Evolutionary conservation across 331 rosid species (phyloP).

Genomic region (Stylosanthes scabra): DNA sequence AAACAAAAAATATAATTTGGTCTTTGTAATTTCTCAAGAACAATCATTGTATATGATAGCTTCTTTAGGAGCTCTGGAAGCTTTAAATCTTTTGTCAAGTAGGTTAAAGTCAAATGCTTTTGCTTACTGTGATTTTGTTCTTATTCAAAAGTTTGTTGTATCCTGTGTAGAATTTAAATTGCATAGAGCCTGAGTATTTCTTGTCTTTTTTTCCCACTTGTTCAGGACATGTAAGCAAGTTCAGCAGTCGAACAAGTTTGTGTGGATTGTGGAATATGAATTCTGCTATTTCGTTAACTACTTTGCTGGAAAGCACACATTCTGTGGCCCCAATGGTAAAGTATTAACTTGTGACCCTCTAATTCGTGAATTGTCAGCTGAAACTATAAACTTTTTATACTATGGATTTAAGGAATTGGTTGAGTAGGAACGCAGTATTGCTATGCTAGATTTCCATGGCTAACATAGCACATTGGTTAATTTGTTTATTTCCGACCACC

Average conservation of each 20-base stretch:
- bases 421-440: not conserved
- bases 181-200: constrained; percentile 22
- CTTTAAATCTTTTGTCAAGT: not conserved
- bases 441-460: not conserved
- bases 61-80: constrained; percentile 12
- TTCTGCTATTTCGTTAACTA: constrained; percentile 82
- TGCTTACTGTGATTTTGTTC: not conserved
- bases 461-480: constrained; percentile 2
- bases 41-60: constrained; percentile 1
- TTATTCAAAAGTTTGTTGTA: constrained; percentile 7
- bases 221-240: constrained; percentile 87
- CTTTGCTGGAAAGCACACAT: constrained; percentile 82
- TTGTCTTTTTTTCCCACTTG: constrained; percentile 18
- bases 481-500: constrained; percentile 8
- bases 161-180: constrained; percentile 3
- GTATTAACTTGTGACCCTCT: constrained; percentile 13
- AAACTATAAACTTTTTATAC: not conserved
- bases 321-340: constrained; percentile 65
- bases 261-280: constrained; percentile 87
- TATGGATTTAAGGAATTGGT: constrained; percentile 22
- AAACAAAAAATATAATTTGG: not conserved
- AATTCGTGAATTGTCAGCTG: no score
- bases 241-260: constrained; percentile 86
- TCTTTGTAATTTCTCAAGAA: constrained; percentile 9
- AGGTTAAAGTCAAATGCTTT: constrained; percentile 14